Evolutionary conservation across 169 alveolate species (phyloP), one percentile per base, ranked within the genome.

Genomic region (Babesia sp.): DNA sequence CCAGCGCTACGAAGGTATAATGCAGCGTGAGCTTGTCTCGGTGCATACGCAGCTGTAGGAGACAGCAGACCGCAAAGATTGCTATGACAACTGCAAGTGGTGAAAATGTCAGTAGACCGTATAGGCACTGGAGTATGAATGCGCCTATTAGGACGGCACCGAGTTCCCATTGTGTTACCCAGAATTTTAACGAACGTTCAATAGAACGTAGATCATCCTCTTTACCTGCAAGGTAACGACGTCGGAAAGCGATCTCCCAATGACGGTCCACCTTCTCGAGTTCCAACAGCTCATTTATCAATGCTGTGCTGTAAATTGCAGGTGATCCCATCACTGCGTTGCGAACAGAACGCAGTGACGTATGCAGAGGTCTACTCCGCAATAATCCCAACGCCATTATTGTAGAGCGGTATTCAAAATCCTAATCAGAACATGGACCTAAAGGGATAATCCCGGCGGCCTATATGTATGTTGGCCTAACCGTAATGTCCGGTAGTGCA

Each of bases 91-190:
- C 18, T 9, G 74, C 12, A 4, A 48, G n/a, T 6, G 74, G 74
- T 0, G 63, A 29, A 16, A 34, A 7, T 0, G 51, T 20, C 37
- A 64, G 29, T n/a, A 33, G n/a, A 9, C 74, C 74, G 16, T 33
- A 37, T 20, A 64, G 16, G 16, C 39, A 16, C 50, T 46, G 63
- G 29, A 55, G 5, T 9, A 50, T 6, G n/a, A 67, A 28, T 5
- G 70, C 60, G 0, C 85, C 85, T 9, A 42, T 0, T 9, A 78
- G 5, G 64, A 78, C 22, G 31, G 71, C 33, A 6, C 44, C 36
- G n/a, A 66, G 3, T n/a, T 77, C 86, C 86, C 86, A 77, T 29
- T 77, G 86, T 18, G 86, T 67, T 18, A 69, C 33, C 2, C 48
- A 18, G 55, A 29, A 68, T 20, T 6, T 12, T 26, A 36, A 24